Evolutionary conservation across 345 rosid species (phyloP), one percentile per base, ranked within the genome.

Genomic region (Cardamine occulta): DNA sequence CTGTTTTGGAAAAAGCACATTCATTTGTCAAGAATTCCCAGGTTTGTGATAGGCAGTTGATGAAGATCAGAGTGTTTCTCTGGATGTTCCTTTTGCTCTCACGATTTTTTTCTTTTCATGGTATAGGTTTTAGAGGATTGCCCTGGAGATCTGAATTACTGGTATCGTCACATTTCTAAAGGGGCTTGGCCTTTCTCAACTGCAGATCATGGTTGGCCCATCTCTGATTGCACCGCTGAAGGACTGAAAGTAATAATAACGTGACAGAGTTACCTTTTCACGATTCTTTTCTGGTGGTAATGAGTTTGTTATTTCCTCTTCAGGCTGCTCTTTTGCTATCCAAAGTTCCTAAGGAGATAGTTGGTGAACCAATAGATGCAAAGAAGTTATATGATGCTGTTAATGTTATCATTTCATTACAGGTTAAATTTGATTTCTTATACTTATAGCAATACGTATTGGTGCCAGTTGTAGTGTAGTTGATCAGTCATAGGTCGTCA

Each of bases 181-280:
- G 99, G 98, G 57, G 99, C 96, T 70, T 92, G 99, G 98, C 94
- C 98, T 70, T 95, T 92, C 83, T 95, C 99, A 59, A 92, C 97
- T 39, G 93, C 85, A 39, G 99, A 92, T 84, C 99, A 94, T 4
- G 97, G 99, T 80, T 95, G 97, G 97, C 97, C 97, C 59, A 90
- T 92, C 78, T 95, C 97, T 21, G 99, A 95, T 70, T 90, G 96
- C 86, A 87, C 98, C 1, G 89, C 96, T 60, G 99, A 95, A 82
- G 99, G 94, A 77, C 77, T 95, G 49, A 90, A 95, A 80, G 99
- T 88, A 95, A 81, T 69, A 63, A 48, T 58, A 51, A 51, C 45
- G 57, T 17, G 49, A 58, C 23, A 47, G 15, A 18, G 28, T 59
- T 64, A 51, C 44, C 39, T 73, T 73, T 65, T 9, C 63, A 28